A percentile compares a stretch with the other conserved stretches of the same genome.
phyloP scores from a whole-genome alignment of 164 flowering plant genomes.

The Kingdonia uniflora region DNA sequence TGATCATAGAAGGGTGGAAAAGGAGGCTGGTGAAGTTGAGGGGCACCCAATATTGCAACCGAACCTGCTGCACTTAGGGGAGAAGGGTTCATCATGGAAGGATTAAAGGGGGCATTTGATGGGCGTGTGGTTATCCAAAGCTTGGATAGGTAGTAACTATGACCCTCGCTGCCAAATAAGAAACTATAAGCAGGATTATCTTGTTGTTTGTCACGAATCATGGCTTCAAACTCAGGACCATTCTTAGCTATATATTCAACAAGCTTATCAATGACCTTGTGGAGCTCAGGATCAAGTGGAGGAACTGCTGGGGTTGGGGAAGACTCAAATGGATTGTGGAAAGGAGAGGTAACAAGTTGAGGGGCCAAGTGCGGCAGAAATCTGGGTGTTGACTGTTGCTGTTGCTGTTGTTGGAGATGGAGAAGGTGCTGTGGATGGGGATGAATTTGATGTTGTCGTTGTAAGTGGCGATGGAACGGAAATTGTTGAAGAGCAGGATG shows the following conservation, averaged over 20 bases:
- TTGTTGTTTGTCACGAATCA: slow-evolving; percentile 88
- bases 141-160: slow-evolving; percentile 73
- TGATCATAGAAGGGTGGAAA: slow-evolving; percentile 66
- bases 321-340: slow-evolving; percentile 44
- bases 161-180: slow-evolving; percentile 94
- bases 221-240: slow-evolving; percentile 95
- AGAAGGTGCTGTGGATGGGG: slow-evolving; percentile 47
- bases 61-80: slow-evolving; percentile 21
- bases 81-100: slow-evolving; percentile 48
- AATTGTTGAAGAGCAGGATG: slow-evolving; percentile 73
- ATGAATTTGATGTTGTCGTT: slow-evolving; percentile 33
- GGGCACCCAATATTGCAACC: slow-evolving; percentile 30
- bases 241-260: slow-evolving; percentile 82
- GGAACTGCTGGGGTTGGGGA: slow-evolving; percentile 67
- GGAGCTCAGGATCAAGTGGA: slow-evolving; percentile 90
- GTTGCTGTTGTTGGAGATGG: slow-evolving; percentile 64
- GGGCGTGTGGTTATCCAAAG: slow-evolving; percentile 65
- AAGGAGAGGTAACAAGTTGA: slow-evolving; percentile 50
- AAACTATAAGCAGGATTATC: slow-evolving; percentile 88
- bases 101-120: slow-evolving; percentile 47
- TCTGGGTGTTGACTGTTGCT: slow-evolving; percentile 27
- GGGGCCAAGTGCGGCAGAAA: slow-evolving; percentile 63
- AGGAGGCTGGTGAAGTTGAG: slow-evolving; percentile 65
- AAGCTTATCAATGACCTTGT: slow-evolving; percentile 85
- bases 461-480: slow-evolving; percentile 61